Evolutionary conservation across 1,284 basidiomycete genomes (phyloP).

Genomic region (Leucoagaricus sp.): DNA sequence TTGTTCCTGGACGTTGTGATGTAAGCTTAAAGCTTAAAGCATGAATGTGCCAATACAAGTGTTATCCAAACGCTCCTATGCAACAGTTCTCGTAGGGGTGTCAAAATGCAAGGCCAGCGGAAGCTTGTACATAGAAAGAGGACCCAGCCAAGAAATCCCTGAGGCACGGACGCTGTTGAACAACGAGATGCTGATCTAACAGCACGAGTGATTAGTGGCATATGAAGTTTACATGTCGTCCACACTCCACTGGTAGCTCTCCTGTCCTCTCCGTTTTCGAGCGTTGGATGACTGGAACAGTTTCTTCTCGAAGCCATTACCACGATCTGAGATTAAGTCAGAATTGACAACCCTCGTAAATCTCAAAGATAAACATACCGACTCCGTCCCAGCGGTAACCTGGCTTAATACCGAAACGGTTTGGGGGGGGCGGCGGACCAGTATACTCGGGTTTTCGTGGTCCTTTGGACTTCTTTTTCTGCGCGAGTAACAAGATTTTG

Average conservation of each 20-base stretch:
- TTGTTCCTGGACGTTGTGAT: conserved; percentile 2
- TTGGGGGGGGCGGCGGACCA: conserved; percentile 88
- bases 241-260: conserved; percentile 82
- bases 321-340: conserved; percentile 66
- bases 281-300: conserved; percentile 83
- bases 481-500: conserved; percentile 8
- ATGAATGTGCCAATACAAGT: conserved; percentile 11
- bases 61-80: not conserved
- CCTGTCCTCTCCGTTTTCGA: conserved; percentile 63
- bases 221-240: conserved; percentile 93
- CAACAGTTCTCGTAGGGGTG: not conserved
- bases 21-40: not conserved
- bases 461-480: conserved; percentile 77
- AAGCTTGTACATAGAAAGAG: no score
- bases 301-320: conserved; percentile 95
- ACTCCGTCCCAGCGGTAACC: conserved; percentile 98
- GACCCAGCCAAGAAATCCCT: no score
- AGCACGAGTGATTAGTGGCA: no score
- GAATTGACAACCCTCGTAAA: no score
- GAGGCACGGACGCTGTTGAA: no score
- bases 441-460: conserved; percentile 83
- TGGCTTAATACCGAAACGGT: conserved; percentile 93
- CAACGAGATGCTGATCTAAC: no score
- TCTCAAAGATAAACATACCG: conserved; percentile 59
- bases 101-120: not conserved